Evolutionary conservation across 2,329 filamentous ascomycete genomes (phyloP).

Genomic region (Fusarium robinianum): DNA sequence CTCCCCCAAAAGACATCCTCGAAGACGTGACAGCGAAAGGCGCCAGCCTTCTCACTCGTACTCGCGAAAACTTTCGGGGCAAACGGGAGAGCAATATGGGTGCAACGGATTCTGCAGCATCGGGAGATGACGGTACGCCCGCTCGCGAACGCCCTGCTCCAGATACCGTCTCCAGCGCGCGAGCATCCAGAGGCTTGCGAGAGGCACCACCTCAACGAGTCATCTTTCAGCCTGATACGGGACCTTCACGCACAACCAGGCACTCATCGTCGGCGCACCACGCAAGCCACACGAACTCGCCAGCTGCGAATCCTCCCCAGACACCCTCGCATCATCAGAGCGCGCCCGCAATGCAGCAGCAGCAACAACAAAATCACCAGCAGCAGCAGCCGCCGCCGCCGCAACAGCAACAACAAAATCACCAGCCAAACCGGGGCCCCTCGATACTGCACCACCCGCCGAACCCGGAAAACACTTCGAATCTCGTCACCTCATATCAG

Average conservation of each 20-base stretch:
- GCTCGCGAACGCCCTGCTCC: conserved; percentile 56
- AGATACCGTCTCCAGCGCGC: conserved; percentile 58
- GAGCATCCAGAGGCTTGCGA: conserved; percentile 68
- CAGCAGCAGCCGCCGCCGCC: conserved; percentile 38
- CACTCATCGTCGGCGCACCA: conserved; percentile 57
- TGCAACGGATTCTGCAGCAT: conserved; percentile 60
- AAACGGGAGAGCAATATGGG: conserved; percentile 56
- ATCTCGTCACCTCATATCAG: conserved; percentile 70
- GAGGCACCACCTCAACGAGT: conserved; percentile 85
- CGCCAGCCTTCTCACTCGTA: conserved; percentile 76
- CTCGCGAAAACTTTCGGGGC: conserved; percentile 72
- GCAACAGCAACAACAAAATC: conserved; percentile 32
- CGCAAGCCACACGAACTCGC: conserved; percentile 35
- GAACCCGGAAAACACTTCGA: conserved; percentile 60
- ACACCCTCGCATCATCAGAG: conserved; percentile 41
- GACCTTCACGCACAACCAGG: conserved; percentile 65
- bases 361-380: conserved; percentile 31
- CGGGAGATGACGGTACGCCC: conserved; percentile 64
- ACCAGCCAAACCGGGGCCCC: conserved; percentile 46
- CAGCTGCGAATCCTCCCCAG: conserved; percentile 34
- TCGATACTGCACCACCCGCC: conserved; percentile 57
- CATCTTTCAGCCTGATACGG: conserved; percentile 81
- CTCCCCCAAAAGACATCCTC: conserved; percentile 84
- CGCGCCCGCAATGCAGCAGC: conserved; percentile 40
- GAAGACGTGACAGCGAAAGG: conserved; percentile 88